Evolutionary conservation across 2,329 filamentous ascomycete genomes (phyloP).

Genomic region (Talaromyces piceae): DNA sequence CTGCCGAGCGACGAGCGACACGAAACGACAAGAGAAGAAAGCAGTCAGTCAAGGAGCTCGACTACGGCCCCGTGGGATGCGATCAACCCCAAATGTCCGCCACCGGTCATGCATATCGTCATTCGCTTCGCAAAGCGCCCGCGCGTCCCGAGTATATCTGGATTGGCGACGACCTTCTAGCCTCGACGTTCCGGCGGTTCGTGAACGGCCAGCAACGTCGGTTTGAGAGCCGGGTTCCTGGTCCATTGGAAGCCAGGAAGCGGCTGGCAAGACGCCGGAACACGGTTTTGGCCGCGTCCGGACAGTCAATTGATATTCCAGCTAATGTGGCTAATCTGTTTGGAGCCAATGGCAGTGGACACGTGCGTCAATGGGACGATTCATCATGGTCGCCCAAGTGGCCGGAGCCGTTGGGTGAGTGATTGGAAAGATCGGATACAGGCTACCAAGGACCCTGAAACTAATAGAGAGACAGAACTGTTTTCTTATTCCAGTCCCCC

Average conservation of each 20-base stretch:
- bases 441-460: not conserved
- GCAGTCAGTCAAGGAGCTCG: not conserved
- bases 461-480: constrained; percentile 12
- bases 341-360: constrained; percentile 33
- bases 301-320: constrained; percentile 17
- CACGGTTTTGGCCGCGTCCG: constrained; percentile 38
- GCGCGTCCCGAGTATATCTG: constrained; percentile 32
- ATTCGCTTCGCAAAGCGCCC: constrained; percentile 25
- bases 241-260: constrained; percentile 54
- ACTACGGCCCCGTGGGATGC: constrained; percentile 9
- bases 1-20: too few relatives aligned
- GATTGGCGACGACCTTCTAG: constrained; percentile 40
- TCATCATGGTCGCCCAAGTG: constrained; percentile 17
- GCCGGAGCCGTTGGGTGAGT: constrained; percentile 19
- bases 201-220: constrained; percentile 42
- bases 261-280: constrained; percentile 51
- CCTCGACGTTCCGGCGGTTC: constrained; percentile 42
- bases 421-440: not conserved
- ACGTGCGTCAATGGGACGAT: constrained; percentile 28
- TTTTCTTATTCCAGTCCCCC: constrained; percentile 16
- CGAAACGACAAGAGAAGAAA: constrained; percentile 3
- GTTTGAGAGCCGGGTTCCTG: constrained; percentile 54
- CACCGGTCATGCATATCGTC: constrained; percentile 35
- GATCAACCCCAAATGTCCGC: constrained; percentile 32
- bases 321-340: constrained; percentile 37